A percentile compares a stretch with the other conserved stretches of the same genome.
phyloP scores from a whole-genome alignment of 2,329 filamentous ascomycete species.

The Scytalidium lignicola region DNA sequence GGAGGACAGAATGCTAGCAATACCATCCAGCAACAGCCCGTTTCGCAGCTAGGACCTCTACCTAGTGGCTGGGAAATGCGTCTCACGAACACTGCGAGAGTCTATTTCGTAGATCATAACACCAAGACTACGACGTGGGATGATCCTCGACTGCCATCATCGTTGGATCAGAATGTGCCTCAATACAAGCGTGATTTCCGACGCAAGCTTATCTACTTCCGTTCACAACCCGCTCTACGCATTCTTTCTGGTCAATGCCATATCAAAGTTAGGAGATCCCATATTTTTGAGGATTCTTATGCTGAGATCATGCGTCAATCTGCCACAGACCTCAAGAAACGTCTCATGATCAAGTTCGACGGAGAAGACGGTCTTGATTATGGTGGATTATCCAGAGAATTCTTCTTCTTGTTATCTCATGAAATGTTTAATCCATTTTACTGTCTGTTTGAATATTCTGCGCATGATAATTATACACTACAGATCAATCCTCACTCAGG shows the following conservation, averaged over 20 bases:
- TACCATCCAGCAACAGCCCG: slow-evolving; percentile 92
- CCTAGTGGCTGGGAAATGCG: slow-evolving; percentile 99
- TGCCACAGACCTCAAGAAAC: slow-evolving; percentile 93
- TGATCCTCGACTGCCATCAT: slow-evolving; percentile 89
- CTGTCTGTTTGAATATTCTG: slow-evolving; percentile 98
- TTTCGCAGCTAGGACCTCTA: slow-evolving; percentile 90
- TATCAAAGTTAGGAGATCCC: slow-evolving; percentile 91
- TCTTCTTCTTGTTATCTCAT: slow-evolving; percentile 98
- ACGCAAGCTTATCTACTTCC: slow-evolving; percentile 97
- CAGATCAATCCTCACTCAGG: slow-evolving; percentile 99
- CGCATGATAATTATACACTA: slow-evolving; percentile 98
- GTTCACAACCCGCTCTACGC: slow-evolving; percentile 91
- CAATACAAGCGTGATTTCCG: slow-evolving; percentile 99
- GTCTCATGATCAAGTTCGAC: slow-evolving; percentile 99
- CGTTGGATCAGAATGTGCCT: slow-evolving; percentile 94
- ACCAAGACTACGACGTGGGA: slow-evolving; percentile 99
- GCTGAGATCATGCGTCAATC: slow-evolving; percentile 97
- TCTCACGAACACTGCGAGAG: slow-evolving; percentile 92
- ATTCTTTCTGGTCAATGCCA: slow-evolving; percentile 96
- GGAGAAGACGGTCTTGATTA: slow-evolving; percentile 98
- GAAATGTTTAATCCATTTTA: slow-evolving; percentile 99
- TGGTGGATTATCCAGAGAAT: slow-evolving; percentile 94
- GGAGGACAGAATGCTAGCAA: slow-evolving; percentile 81
- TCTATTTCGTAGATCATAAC: slow-evolving; percentile 99
- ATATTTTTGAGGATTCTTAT: slow-evolving; percentile 98